Base-by-base conservation (phyloP, 202 grass and related monocot species). In the Hordeum pubiflorum region DNA sequence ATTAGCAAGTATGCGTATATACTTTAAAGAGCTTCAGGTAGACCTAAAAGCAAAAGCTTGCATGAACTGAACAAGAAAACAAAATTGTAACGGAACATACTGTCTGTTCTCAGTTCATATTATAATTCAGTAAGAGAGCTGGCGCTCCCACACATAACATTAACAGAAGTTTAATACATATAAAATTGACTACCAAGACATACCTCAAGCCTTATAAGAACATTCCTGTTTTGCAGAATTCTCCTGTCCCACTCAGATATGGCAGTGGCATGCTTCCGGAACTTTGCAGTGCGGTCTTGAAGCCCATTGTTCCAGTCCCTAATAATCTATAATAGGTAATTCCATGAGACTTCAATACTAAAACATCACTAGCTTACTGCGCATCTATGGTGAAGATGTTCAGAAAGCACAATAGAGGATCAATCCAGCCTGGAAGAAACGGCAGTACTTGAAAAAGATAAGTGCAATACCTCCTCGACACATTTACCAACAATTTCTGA, bases 191-290 rank as follows among this genome's bases (percentile, higher is more conserved):
- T 9, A 40, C 3, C 27, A 74, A 72, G 18, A 10, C 4, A n/a
- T 85, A 93, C 97, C 89, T 99, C 97, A 58, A 99, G 89, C 88
- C 87, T 99, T 69, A 93, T 99, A 78, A 96, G 92, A 89, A 96
- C 93, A 93, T 91, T 96, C 81, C 92, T 84, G 29, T 99, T 99
- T 86, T 99, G 97, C 40, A 99, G 81, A 96, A 99, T 99, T 86
- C 92, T 91, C 77, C 58, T 91, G 76, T 99, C 97, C 92, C 97
- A 99, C 83, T 99, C 97, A 72, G 91, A 85, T 88, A 99, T 90
- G 75, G 91, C 90, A 46, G 85, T 91, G 63, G 97, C 92, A 75
- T 99, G 97, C 82, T 99, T 99, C 76, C 85, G 84, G 78, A 99
- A 99, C 62, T 96, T 99, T 33, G 90, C 58, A 81, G 97, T 96